A percentile compares a stretch with the other conserved stretches of the same genome.
Evolutionary conservation across 1,284 basidiomycete species (phyloP).

Genomic region (Malassezia sympodialis): DNA sequence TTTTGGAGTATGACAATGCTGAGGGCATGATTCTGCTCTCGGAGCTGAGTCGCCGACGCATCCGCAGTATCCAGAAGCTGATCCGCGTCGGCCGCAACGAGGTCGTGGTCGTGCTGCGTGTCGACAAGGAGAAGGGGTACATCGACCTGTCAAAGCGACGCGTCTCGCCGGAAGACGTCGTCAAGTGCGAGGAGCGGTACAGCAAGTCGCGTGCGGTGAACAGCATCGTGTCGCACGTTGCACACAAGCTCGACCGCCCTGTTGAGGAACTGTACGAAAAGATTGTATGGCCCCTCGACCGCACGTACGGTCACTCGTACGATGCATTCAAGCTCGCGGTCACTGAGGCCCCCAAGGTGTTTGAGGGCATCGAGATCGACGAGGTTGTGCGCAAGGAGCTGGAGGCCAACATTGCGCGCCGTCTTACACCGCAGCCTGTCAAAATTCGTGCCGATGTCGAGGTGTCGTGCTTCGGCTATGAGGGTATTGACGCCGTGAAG

Average conservation of each 20-base stretch:
- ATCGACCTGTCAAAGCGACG: slow-evolving; percentile 98
- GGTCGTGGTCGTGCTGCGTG: slow-evolving; percentile 92
- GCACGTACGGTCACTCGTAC: slow-evolving; percentile 87
- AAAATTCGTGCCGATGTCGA: slow-evolving; percentile 97
- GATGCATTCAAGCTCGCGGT: slow-evolving; percentile 95
- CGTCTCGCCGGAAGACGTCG: slow-evolving; percentile 96
- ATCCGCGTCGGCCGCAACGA: slow-evolving; percentile 96
- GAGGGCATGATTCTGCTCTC: slow-evolving; percentile 99
- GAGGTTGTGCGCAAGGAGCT: slow-evolving; percentile 61
- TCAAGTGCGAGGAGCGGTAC: slow-evolving; percentile 95
- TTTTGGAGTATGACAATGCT: slow-evolving; percentile 96
- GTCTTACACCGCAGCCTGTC: slow-evolving; percentile 94
- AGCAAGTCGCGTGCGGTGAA: slow-evolving; percentile 74
- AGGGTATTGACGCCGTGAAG: slow-evolving; percentile 97
- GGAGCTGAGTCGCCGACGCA: slow-evolving; percentile 89
- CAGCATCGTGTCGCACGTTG: slow-evolving; percentile 44
- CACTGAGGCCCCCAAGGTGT: slow-evolving; percentile 81
- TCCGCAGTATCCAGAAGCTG: slow-evolving; percentile 93
- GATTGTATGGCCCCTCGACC: slow-evolving; percentile 84
- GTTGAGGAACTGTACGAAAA: slow-evolving; percentile 81
- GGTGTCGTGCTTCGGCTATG: slow-evolving; percentile 88
- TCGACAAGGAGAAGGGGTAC: slow-evolving; percentile 99
- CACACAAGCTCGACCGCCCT: slow-evolving; percentile 35
- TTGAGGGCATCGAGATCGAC: slow-evolving; percentile 59
- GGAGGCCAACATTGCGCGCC: slow-evolving; percentile 76